Evolutionary conservation across 257 asterid genomes (phyloP), one percentile per base, ranked within the genome.

Genomic region (Lantana camara): DNA sequence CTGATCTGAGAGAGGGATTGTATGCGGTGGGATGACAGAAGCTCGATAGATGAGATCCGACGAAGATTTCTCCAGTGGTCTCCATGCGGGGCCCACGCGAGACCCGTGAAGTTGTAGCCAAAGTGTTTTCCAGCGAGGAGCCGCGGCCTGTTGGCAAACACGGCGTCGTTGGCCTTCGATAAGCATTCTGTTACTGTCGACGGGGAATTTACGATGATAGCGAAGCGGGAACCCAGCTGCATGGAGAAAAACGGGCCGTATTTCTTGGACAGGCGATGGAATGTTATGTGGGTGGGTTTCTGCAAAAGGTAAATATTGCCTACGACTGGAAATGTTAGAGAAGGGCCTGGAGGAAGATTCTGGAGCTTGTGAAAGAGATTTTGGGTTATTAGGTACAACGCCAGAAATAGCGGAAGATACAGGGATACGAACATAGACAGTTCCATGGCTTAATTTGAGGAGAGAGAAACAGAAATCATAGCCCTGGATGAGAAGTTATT

Each of bases 51-150:
- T n/a, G n/a, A n/a, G n/a, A n/a, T n/a, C n/a, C n/a, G n/a, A n/a
- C n/a, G n/a, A n/a, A n/a, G n/a, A n/a, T n/a, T n/a, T n/a, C n/a
- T n/a, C n/a, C n/a, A n/a, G n/a, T n/a, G n/a, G n/a, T n/a, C n/a
- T n/a, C n/a, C n/a, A n/a, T n/a, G n/a, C 7, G 85, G 46, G 0
- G 72, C 54, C 88, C 83, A 82, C 1, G 54, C 62, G 2, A 83
- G 54, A 16, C 62, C 55, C 6, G 83, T 75, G 8, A 60, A 77
- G 19, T 77, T 69, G 38, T 72, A 69, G 0, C 86, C 84, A 7
- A 79, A 67, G 51, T 77, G 64, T 38, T 83, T 83, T 20, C 80
- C 89, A 9, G 64, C 60, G 1, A 80, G 67, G 15, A 77, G 41
- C 1, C 9, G 23, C 0, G 81, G 81, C 29, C 79, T 61, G 34